A percentile compares a stretch with the other conserved stretches of the same genome.
Evolutionary conservation across 164 flowering plant species (phyloP).

Genomic region (Vitis rupestris): DNA sequence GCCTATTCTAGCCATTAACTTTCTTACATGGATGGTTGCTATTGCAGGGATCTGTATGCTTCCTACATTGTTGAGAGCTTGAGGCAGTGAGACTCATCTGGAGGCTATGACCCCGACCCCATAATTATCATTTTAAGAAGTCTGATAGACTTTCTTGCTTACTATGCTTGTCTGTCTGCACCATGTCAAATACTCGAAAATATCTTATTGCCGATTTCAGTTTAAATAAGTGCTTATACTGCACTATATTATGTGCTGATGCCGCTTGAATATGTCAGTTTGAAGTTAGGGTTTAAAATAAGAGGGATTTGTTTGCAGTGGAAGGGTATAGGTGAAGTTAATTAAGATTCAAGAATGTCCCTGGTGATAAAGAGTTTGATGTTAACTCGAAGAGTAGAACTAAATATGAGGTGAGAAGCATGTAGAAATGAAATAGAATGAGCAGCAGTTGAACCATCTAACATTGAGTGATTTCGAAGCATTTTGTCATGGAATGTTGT

Average conservation of each 20-base stretch:
- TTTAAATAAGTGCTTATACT: too few species aligned
- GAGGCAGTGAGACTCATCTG: slow-evolving; percentile 52
- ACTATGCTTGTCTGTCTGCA: neutral
- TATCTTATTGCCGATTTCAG: neutral
- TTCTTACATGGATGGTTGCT: slow-evolving; percentile 6
- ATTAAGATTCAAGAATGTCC: too few species aligned
- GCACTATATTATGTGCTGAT: too few species aligned
- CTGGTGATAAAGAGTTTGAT: too few species aligned
- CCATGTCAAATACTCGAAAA: neutral
- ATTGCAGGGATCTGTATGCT: slow-evolving; percentile 79
- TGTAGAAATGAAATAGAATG: neutral
- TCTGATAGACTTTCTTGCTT: neutral
- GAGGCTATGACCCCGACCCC: neutral
- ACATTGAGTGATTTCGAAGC: neutral
- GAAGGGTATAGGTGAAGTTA: too few species aligned
- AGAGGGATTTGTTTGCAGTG: too few species aligned
- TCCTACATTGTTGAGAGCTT: slow-evolving; percentile 79
- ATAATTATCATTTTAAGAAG: neutral
- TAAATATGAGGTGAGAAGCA: too few species aligned
- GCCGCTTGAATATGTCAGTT: too few species aligned
- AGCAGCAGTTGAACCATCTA: too few species aligned
- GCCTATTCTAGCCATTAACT: neutral
- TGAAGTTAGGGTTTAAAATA: too few species aligned
- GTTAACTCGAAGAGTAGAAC: too few species aligned
- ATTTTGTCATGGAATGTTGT: too few species aligned